Evolutionary conservation across 2,329 filamentous ascomycete species (phyloP), one percentile per base, ranked within the genome.

Genomic region (Ophiostoma pallidulum): DNA sequence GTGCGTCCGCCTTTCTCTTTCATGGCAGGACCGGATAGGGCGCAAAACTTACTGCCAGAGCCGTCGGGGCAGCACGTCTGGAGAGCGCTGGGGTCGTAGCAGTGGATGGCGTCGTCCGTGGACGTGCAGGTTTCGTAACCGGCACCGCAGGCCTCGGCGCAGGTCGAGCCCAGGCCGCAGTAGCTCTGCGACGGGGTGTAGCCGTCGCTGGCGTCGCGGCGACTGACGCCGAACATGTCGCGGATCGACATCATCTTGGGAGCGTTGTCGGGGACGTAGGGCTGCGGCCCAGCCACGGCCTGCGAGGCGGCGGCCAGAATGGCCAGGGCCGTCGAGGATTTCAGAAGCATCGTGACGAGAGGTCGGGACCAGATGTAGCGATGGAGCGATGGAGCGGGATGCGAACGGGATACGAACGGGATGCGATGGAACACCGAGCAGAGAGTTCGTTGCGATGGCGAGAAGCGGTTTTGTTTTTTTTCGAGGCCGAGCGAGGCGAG

Each of bases 41-140:
- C 14, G 3, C 7, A 9, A 29, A 5, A 71, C 72, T 59, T 66
- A 79, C 75, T 75, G 65, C 79, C 78, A 53, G 66, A 68, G 56
- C 66, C 66, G 56, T 75, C 71, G 36, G 69, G 66, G 60, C 78
- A 82, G 71, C 78, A 82, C 35, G 62, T 65, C 65, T 81, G 72
- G 50, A 69, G 66, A 26, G 62, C 64, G 14, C 56, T 53, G 12
- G 70, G 66, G 63, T 81, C 72, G 64, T 67, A 82, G 66, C 79
- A 83, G 67, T 81, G 77, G 41, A 73, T 66, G 47, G 68, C 56
- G 33, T 62, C 62, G 53, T 76, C 73, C 43, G 59, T 61, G 20
- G 74, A 74, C 26, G 68, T 54, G 64, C 76, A 80, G 52, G 71
- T 63, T 48, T 66, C 61, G 58, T 66, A 75, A 35, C 66, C 68